These are phyloP conservation scores for Corchorus olitorius DNA, from an alignment of 345 rosid genomes.

Conservation along the genomic window DNA sequence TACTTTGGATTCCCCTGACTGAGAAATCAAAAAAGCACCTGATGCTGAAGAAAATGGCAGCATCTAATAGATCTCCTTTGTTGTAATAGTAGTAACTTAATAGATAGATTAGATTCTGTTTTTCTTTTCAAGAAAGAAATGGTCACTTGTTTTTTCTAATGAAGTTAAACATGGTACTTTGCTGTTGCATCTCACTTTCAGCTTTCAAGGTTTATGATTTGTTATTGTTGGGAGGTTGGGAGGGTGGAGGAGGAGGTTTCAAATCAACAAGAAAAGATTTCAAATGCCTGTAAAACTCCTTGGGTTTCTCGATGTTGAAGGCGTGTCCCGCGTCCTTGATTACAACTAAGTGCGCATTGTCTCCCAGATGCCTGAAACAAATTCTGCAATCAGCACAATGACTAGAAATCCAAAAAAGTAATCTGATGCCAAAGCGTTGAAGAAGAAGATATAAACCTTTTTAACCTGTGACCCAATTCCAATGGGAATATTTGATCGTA, in stretches of 20 bases:
- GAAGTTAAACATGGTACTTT: no score
- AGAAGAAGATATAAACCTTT: conserved; percentile 36
- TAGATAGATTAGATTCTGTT: not conserved
- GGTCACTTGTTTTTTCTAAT: not conserved
- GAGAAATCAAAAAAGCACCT: not conserved
- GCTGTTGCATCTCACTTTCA: not conserved
- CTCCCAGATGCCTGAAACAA: conserved; percentile 56
- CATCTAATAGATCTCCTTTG: not conserved
- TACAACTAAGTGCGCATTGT: conserved; percentile 51
- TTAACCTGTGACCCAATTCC: conserved; percentile 65
- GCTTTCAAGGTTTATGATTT: not conserved
- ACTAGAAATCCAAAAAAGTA: not conserved
- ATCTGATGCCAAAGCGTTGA: not conserved
- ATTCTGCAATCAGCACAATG: not conserved
- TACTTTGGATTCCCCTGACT: not conserved
- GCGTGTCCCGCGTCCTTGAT: conserved; percentile 72
- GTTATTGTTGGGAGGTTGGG: not conserved
- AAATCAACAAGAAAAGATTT: conserved; percentile 51
- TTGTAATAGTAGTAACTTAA: not conserved
- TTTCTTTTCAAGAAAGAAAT: not conserved
- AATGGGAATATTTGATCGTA: conserved; percentile 67
- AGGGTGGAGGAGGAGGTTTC: conserved; percentile 14
- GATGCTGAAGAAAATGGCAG: conserved; percentile 7
- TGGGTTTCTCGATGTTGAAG: conserved; percentile 57
- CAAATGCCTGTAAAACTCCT: conserved; percentile 44